phyloP scores from a whole-genome alignment of 2,329 filamentous ascomycete species.

The Penicillium italicum region DNA sequence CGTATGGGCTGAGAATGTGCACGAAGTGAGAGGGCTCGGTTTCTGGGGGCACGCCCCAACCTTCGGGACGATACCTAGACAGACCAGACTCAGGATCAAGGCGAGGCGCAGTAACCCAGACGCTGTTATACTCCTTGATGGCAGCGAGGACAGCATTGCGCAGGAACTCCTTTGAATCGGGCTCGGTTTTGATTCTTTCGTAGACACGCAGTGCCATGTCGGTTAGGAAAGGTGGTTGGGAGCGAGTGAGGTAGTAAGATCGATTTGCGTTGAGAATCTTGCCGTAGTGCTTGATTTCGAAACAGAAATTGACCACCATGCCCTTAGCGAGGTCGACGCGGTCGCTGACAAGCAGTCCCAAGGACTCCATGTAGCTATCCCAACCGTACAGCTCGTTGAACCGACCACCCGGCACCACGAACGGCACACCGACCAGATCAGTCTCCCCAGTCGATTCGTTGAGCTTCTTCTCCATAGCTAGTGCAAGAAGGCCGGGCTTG shows the following conservation, averaged over 20 bases:
- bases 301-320: conserved; percentile 96
- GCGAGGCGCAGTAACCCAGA: conserved; percentile 78
- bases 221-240: conserved; percentile 93
- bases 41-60: conserved; percentile 82
- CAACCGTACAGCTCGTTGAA: conserved; percentile 99
- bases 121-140: conserved; percentile 92
- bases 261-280: conserved; percentile 97
- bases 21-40: conserved; percentile 84
- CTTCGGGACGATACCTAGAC: conserved; percentile 79
- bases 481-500: conserved; percentile 82
- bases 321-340: conserved; percentile 82
- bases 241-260: conserved; percentile 90
- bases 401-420: conserved; percentile 93
- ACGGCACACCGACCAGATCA: conserved; percentile 75
- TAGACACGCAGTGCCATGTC: conserved; percentile 96
- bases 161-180: conserved; percentile 76
- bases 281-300: conserved; percentile 96
- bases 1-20: conserved; percentile 76
- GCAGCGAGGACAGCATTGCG: conserved; percentile 76
- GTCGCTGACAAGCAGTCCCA: conserved; percentile 82
- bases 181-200: conserved; percentile 85
- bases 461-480: conserved; percentile 76
- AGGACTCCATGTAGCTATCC: conserved; percentile 98
- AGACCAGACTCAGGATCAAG: conserved; percentile 73
- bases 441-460: conserved; percentile 66